phyloP scores from a whole-genome alignment of 73 alveolate genomes.

The Symbiodinium pilosum region DNA sequence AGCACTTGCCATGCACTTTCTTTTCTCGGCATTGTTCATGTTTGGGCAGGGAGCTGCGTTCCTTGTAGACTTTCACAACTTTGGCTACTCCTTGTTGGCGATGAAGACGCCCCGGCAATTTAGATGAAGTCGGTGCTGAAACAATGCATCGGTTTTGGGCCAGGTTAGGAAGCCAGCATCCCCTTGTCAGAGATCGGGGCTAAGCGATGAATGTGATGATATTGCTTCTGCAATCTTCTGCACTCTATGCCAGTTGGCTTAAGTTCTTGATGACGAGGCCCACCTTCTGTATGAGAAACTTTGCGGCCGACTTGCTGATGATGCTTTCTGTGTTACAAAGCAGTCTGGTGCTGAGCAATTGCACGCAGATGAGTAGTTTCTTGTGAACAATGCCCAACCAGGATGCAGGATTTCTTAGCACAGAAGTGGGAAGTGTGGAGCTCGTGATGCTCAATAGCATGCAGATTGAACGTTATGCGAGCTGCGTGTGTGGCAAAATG shows the following conservation, averaged over 20 bases:
- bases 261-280: neutral
- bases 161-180: conserved; percentile 96
- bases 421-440: neutral
- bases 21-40: neutral
- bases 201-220: neutral
- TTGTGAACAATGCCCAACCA: too few relatives aligned
- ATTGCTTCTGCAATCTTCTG: neutral
- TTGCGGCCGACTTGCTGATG: conserved; percentile 97
- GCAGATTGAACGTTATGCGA: neutral
- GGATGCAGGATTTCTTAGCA: conserved; percentile 36
- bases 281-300: conserved; percentile 96
- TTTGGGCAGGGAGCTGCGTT: conserved; percentile 98
- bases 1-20: conserved; percentile 95
- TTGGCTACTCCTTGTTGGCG: conserved; percentile 98
- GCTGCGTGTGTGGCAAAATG: neutral
- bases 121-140: conserved; percentile 41
- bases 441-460: neutral
- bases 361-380: conserved; percentile 26
- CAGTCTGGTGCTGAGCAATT: conserved; percentile 27
- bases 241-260: neutral
- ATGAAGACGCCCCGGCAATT: conserved; percentile 45
- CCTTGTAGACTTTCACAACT: conserved; percentile 99
- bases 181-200: conserved; percentile 95
- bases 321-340: conserved; percentile 97
- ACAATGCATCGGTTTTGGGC: too few relatives aligned